These are phyloP conservation scores for Phycomyces nitens DNA, from an alignment of 192 early-diverging fungal genomes.

Conservation along the genomic window DNA sequence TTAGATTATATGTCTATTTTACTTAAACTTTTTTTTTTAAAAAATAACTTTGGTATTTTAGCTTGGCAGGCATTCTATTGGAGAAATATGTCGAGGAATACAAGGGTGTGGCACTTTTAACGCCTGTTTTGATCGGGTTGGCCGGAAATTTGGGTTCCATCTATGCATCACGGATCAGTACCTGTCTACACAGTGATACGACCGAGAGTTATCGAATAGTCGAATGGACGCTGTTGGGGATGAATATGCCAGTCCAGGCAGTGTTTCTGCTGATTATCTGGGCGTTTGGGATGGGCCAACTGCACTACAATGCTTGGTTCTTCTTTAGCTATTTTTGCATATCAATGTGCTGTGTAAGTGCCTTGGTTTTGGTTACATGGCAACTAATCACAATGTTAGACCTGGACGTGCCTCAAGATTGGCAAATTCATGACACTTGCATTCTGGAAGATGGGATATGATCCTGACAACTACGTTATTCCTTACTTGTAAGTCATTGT, in stretches of 20 bases:
- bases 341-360: constrained; percentile 49
- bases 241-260: constrained; percentile 65
- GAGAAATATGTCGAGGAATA: constrained; percentile 61
- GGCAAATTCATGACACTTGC: constrained; percentile 47
- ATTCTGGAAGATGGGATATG: constrained; percentile 63
- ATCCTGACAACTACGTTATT: constrained; percentile 69
- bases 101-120: constrained; percentile 58
- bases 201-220: constrained; percentile 42
- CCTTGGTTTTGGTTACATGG: not conserved
- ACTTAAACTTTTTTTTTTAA: not conserved
- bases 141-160: constrained; percentile 76
- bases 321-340: constrained; percentile 48
- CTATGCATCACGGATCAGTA: constrained; percentile 70
- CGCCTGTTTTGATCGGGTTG: constrained; percentile 67
- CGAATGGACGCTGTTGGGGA: constrained; percentile 55
- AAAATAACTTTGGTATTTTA: constrained; percentile 15
- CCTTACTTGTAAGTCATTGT: constrained; percentile 50
- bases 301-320: constrained; percentile 40
- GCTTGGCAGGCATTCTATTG: constrained; percentile 59
- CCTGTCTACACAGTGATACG: constrained; percentile 56
- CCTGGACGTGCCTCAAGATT: constrained; percentile 47
- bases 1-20: not conserved
- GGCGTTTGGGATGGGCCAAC: constrained; percentile 41
- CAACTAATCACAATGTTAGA: constrained; percentile 17
- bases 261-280: constrained; percentile 51